Percentiles rank a stretch among this genome's conserved stretches.
phyloP scores from a whole-genome alignment of 2,329 filamentous ascomycete genomes.

The Fulvia fulva region DNA sequence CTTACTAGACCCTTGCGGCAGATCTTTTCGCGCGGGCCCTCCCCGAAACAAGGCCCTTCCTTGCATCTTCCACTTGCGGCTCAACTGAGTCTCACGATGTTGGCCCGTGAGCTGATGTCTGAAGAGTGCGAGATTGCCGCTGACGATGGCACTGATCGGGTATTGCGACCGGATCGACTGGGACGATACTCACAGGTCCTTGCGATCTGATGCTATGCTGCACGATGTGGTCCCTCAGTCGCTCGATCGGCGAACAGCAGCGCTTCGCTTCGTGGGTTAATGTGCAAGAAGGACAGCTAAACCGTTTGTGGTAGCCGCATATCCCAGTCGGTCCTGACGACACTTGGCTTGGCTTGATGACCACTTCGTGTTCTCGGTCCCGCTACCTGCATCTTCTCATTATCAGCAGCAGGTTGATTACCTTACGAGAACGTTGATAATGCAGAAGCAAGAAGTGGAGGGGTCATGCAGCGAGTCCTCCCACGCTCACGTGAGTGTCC shows the following conservation, averaged over 20 bases:
- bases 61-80: conserved; percentile 1
- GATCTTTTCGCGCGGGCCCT: not conserved
- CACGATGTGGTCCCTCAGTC: not conserved
- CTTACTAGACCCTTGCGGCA: not conserved
- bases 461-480: not conserved
- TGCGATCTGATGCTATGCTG: not conserved
- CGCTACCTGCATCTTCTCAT: not conserved
- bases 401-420: not conserved
- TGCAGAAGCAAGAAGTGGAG: not conserved
- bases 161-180: not conserved
- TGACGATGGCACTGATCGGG: too few species aligned
- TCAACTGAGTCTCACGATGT: not conserved
- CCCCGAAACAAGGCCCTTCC: not conserved
- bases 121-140: not conserved
- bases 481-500: not conserved
- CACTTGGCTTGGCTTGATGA: not conserved
- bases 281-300: not conserved
- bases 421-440: not conserved
- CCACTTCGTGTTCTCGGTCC: not conserved
- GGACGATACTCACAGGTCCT: too few species aligned
- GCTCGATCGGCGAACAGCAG: not conserved
- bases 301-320: conserved; percentile 6
- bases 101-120: too few species aligned
- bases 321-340: not conserved
- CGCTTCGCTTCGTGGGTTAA: not conserved